phyloP scores from a whole-genome alignment of 352 stramenopile genomes.

The Poterioochromonas sp. region DNA sequence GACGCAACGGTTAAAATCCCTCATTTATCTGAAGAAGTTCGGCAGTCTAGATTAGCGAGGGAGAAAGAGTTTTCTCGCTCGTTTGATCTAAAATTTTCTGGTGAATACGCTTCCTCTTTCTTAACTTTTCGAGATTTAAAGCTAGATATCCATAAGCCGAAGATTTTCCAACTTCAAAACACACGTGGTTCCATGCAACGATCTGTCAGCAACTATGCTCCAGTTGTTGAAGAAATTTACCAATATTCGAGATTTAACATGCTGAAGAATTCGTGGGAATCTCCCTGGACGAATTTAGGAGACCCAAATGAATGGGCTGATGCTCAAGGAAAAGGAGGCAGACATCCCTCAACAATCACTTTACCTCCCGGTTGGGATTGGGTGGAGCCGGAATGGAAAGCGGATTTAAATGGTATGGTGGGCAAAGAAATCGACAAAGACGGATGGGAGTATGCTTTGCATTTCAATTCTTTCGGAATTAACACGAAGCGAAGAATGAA shows the following conservation, averaged over 20 bases:
- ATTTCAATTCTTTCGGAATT: not conserved
- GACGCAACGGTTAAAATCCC: not conserved
- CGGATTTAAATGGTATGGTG: slow-evolving; percentile 16
- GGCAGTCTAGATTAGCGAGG: too few relatives aligned
- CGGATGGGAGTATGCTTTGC: slow-evolving; percentile 30
- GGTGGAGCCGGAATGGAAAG: slow-evolving; percentile 18
- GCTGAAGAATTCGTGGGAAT: not conserved
- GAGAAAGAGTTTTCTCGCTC: too few relatives aligned
- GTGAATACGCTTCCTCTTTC: not conserved
- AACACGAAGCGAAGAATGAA: not conserved
- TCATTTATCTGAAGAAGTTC: not conserved
- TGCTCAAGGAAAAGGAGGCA: not conserved
- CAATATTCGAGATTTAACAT: slow-evolving; percentile 15
- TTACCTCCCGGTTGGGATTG: slow-evolving; percentile 4
- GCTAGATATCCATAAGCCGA: not conserved
- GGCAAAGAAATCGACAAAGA: slow-evolving; percentile 29
- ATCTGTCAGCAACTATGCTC: not conserved
- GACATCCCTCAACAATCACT: not conserved
- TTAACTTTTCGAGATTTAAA: not conserved
- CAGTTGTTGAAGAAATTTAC: slow-evolving; percentile 31
- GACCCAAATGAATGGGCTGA: slow-evolving; percentile 19
- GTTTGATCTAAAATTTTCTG: not conserved
- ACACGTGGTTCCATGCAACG: too few relatives aligned
- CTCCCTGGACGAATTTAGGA: not conserved
- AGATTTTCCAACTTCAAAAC: not conserved